phyloP scores from a whole-genome alignment of 140 eudicot species.

The Anethum foeniculum region DNA sequence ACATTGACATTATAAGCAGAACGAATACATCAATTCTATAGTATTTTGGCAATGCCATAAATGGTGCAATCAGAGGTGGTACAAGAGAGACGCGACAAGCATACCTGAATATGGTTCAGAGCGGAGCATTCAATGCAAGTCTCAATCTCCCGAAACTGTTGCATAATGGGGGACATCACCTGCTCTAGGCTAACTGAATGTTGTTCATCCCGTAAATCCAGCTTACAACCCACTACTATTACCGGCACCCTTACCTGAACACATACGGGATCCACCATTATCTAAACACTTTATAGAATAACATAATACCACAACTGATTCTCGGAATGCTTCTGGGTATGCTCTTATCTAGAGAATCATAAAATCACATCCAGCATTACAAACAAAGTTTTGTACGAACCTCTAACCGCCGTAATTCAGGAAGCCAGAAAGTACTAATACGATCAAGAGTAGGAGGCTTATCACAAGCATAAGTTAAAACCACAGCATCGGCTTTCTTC shows the following conservation, averaged over 20 bases:
- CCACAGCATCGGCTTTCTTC: conserved; percentile 85
- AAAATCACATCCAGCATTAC: neutral
- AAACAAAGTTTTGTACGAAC: conserved; percentile 22
- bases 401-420: conserved; percentile 91
- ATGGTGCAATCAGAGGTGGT: neutral
- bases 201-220: conserved; percentile 86
- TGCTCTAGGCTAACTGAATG: conserved; percentile 66
- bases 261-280: conserved; percentile 5
- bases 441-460: conserved; percentile 83
- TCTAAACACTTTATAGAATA: neutral
- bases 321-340: neutral
- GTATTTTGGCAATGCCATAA: neutral
- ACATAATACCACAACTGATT: neutral
- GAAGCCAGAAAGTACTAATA: conserved; percentile 88
- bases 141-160: conserved; percentile 33
- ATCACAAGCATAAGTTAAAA: conserved; percentile 93
- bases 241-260: conserved; percentile 91
- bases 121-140: conserved; percentile 29
- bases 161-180: conserved; percentile 99
- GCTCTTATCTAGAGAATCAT: neutral
- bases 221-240: conserved; percentile 91
- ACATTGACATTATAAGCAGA: neutral
- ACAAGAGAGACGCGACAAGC: neutral
- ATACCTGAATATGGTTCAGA: conserved; percentile 78
- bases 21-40: neutral